phyloP scores from a whole-genome alignment of 2,329 filamentous ascomycete species.

The Trichoderma koningiopsis region DNA sequence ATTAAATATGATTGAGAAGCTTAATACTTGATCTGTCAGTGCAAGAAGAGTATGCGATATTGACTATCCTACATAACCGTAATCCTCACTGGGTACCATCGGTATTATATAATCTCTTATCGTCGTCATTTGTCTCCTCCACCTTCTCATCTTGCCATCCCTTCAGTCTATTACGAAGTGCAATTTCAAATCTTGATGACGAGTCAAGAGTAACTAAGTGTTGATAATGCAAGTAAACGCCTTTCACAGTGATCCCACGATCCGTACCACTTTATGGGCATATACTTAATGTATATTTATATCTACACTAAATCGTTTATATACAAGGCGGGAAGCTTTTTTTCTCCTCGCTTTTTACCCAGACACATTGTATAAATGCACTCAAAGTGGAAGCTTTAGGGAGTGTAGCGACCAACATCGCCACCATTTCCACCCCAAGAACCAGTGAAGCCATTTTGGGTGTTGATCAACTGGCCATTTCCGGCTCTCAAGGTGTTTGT shows the following conservation, averaged over 20 bases:
- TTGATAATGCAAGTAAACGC: neutral
- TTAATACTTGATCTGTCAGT: neutral
- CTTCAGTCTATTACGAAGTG: neutral
- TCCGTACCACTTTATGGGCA: neutral
- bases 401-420: conserved; percentile 43
- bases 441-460: conserved; percentile 40
- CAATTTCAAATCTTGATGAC: neutral
- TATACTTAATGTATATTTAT: neutral
- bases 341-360: neutral
- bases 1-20: neutral
- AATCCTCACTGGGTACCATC: neutral
- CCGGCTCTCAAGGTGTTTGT: conserved; percentile 40
- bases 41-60: neutral
- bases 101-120: neutral
- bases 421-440: conserved; percentile 40
- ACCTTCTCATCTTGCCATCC: neutral
- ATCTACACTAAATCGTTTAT: neutral
- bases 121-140: neutral
- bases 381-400: conserved; percentile 1
- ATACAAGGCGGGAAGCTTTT: neutral
- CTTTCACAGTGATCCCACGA: neutral
- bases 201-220: neutral
- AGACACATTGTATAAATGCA: neutral
- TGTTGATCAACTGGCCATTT: conserved; percentile 39
- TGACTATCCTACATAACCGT: neutral